A percentile compares a stretch with the other conserved stretches of the same genome.
Conservation (phyloP, 1,139 yeast genomes). For the Williopsis jadinii region DNA sequence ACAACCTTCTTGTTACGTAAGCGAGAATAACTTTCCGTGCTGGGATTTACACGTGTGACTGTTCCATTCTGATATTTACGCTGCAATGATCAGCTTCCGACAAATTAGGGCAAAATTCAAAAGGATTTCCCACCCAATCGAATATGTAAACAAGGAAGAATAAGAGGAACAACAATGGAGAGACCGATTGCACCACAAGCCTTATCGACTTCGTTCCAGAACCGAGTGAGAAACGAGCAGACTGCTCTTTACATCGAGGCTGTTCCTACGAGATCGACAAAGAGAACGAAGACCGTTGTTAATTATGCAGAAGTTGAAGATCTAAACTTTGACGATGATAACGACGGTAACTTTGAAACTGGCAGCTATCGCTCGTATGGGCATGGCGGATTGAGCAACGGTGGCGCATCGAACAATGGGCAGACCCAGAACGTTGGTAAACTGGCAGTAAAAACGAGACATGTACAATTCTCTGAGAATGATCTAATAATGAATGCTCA, state of each 20-base stretch:
- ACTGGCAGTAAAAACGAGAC: conserved; percentile 33
- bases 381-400: conserved; percentile 4
- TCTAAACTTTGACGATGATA: conserved; percentile 40
- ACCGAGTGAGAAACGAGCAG: conserved; percentile 58
- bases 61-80: too few species aligned
- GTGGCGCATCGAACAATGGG: conserved; percentile 13
- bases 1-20: too few species aligned
- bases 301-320: conserved; percentile 88
- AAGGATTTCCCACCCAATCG: background rate
- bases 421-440: conserved; percentile 13
- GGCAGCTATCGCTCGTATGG: conserved; percentile 7
- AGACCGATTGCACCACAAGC: conserved; percentile 59
- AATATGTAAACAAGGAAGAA: background rate
- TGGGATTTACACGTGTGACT: background rate
- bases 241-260: conserved; percentile 66
- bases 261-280: conserved; percentile 71
- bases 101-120: background rate
- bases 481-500: conserved; percentile 30
- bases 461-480: conserved; percentile 20
- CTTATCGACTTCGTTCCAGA: conserved; percentile 58
- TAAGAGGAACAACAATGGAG: conserved; percentile 13
- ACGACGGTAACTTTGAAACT: conserved; percentile 19
- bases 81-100: too few species aligned
- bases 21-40: background rate
- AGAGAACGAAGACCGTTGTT: conserved; percentile 64